A percentile compares a stretch with the other conserved stretches of the same genome.
These are phyloP conservation scores for Meira miltonrushii DNA, from an alignment of 1,284 basidiomycete species.

Conservation along the genomic window DNA sequence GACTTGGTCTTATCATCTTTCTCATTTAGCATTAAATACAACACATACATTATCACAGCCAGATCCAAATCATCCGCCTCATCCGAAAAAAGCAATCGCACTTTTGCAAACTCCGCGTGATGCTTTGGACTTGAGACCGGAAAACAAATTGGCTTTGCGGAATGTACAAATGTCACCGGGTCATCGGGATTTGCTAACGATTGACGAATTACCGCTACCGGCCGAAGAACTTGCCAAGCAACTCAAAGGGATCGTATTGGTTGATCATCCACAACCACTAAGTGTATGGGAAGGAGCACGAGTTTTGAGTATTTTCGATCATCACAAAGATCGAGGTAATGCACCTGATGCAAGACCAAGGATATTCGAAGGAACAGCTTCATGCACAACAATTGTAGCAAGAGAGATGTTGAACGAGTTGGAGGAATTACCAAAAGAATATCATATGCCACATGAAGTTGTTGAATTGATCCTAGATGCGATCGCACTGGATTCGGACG, in stretches of 20 bases:
- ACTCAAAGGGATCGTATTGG: constrained; percentile 49
- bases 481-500: constrained; percentile 45
- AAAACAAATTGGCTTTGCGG: constrained; percentile 51
- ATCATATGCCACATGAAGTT: constrained; percentile 43
- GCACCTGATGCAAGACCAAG: constrained; percentile 42
- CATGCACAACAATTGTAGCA: constrained; percentile 49
- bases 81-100: constrained; percentile 31
- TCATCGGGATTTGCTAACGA: constrained; percentile 52
- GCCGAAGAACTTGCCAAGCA: constrained; percentile 39
- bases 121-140: constrained; percentile 52
- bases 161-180: constrained; percentile 47
- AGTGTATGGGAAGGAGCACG: constrained; percentile 40
- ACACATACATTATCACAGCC: background rate
- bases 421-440: constrained; percentile 28
- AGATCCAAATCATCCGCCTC: constrained; percentile 4
- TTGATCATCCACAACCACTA: constrained; percentile 52
- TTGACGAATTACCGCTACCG: constrained; percentile 52
- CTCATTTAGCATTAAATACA: constrained; percentile 18
- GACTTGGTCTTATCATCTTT: constrained; percentile 43
- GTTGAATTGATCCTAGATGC: constrained; percentile 42
- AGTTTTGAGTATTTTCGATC: constrained; percentile 48
- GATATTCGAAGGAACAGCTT: constrained; percentile 39
- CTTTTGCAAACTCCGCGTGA: constrained; percentile 43
- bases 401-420: constrained; percentile 42
- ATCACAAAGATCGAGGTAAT: constrained; percentile 49